Conservation (phyloP, 2,329 filamentous ascomycete genomes). For the Aspergillus japonicus region DNA sequence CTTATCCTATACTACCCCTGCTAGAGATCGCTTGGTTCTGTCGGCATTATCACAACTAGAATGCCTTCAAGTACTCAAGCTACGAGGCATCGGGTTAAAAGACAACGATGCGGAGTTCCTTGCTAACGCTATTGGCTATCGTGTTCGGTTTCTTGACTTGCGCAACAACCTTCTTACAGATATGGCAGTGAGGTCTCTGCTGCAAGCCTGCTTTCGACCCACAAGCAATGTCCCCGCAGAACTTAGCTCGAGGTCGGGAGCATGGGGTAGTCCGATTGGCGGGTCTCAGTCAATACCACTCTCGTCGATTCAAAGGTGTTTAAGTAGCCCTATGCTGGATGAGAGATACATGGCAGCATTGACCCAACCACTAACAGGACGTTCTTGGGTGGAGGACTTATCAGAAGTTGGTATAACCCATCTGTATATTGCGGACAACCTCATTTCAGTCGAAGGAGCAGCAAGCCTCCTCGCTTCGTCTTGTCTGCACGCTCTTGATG, state of each 20-base stretch:
- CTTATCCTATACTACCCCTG: conserved; percentile 54
- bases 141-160: conserved; percentile 57
- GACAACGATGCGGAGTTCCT: conserved; percentile 55
- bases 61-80: conserved; percentile 57
- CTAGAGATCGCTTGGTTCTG: conserved; percentile 51
- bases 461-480: conserved; percentile 53
- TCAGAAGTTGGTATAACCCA: conserved; percentile 59
- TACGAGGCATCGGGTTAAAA: conserved; percentile 54
- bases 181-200: conserved; percentile 50
- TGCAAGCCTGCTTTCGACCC: conserved; percentile 51
- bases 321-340: conserved; percentile 40
- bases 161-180: conserved; percentile 60
- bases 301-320: conserved; percentile 17
- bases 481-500: conserved; percentile 56
- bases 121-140: conserved; percentile 51
- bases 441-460: conserved; percentile 56
- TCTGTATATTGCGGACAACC: conserved; percentile 58
- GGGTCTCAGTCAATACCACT: background rate
- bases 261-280: background rate
- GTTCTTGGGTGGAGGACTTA: conserved; percentile 56
- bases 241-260: conserved; percentile 2
- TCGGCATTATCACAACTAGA: conserved; percentile 47
- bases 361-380: conserved; percentile 51
- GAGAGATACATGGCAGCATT: conserved; percentile 51
- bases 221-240: conserved; percentile 8